Base-by-base conservation (phyloP, 495 filamentous ascomycete genomes). In the Trichoderma parareesei region DNA sequence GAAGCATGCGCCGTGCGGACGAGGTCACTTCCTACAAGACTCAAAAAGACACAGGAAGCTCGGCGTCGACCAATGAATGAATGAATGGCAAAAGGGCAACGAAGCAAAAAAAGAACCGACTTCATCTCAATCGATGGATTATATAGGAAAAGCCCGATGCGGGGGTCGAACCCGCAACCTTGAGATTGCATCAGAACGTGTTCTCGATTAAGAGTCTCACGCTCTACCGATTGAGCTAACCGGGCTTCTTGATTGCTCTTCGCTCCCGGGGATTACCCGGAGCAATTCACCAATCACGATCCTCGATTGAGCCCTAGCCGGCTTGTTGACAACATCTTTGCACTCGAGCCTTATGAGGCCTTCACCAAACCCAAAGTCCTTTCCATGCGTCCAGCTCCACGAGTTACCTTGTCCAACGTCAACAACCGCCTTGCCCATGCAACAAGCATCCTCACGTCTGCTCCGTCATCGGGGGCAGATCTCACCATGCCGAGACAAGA, bases 221-320 rank as follows among this genome's bases (percentile, higher is more conserved):
- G 87, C 87, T 88, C 86, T 88, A 87, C 86, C 86, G 86, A 89
- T 88, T 88, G 86, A 89, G 86, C 86, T 88, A 89, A 85, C 85
- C 74, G 74, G 76, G 62, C 62, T 6, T 41, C 11, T 41, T 7
- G 6, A 11, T 1, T 1, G 11, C 40, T 27, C 27, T 27, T 27
- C 27, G 27, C 27, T 27, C 27, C 27, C 27, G 27, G 27, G 27
- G 1, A 27, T 27, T 27, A 27, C 27, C 27, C 27, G 27, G 27
- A 41, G 40, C 1, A 41, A 11, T 1, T 41, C 6, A 1, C 40
- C 40, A 41, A 41, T 41, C 40, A 41, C 40, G 40, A 41, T 6
- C 6, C 6, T 11, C 40, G 40, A 41, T 41, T 41, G 40, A 41
- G 40, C 40, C 11, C 6, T 41, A 41, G 40, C 11, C 40, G 40